Evolutionary conservation across 352 stramenopile genomes (phyloP), one percentile per base, ranked within the genome.

Genomic region (Globisporangium irregulare): DNA sequence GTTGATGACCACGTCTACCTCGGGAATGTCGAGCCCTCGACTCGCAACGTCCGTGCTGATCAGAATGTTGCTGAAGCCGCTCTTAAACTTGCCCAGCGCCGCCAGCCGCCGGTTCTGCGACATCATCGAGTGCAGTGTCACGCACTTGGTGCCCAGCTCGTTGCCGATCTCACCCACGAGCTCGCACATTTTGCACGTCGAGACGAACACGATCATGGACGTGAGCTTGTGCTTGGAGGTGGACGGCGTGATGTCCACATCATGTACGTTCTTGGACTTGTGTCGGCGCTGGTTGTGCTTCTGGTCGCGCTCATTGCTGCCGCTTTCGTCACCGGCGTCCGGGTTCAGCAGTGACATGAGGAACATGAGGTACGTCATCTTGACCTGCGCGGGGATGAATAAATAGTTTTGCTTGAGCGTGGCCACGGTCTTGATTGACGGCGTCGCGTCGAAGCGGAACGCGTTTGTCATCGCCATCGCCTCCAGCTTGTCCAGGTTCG

Each of bases 51-150:
- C 97, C 32, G 98, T 99, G 53, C 94, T 97, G 48, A 99, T 91
- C 43, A 99, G 78, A 10, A 99, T 88, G 48, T 89, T 81, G 46
- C 91, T 97, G 36, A 93, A 70, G 27, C 96, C 90, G 43, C 90
- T 98, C 77, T 98, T 98, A 78, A 99, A 99, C 76, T 98, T 99
- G 38, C 86, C 95, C n/a, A 99, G 82, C 14, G 97, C 91, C 2
- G 95, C 95, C 15, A 98, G 70, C 36, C 98, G 87, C 9, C 96
- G 82, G 73, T 95, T 97, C 84, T 99, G 97, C 9, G 84, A 93
- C 73, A 99, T 90, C 57, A 99, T 81, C 41, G 93, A 98, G 84
- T 99, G 98, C 63, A 99, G 80, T 43, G 91, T 94, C 20, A 99
- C 94, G 76, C 96, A 98, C 27, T 94, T 81, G 12, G 98, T 90